Evolutionary conservation across 306 rosid genomes (phyloP), one percentile per base, ranked within the genome.

Genomic region (Rosa chinensis): DNA sequence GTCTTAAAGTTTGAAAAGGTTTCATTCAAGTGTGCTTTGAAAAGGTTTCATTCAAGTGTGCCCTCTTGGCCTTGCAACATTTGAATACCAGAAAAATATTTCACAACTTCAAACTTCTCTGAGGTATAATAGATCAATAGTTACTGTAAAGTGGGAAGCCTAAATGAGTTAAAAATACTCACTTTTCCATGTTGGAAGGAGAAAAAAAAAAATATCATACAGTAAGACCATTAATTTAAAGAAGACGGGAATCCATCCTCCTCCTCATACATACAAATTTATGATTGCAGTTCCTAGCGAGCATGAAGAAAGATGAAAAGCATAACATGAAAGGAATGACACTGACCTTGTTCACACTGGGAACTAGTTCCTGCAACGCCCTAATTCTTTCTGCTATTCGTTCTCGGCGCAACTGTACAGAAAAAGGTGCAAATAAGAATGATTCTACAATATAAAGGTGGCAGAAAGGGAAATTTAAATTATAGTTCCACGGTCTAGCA

Each of bases 341-440:
- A 76, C 72, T 70, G 72, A 91, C 99, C 98, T 95, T 93, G 82
- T 95, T 95, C 74, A 91, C 98, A 75, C 98, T 91, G 14, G 99
- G 98, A 87, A 93, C 98, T 77, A 95, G 89, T 64, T 95, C 99
- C 84, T 95, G 99, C 85, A 95, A 88, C 28, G 98, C 98, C 88
- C 99, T 88, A 74, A 95, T 93, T 86, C 99, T 92, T 84, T 95
- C 99, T 2, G 99, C 98, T 82, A 95, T 95, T 86, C 96, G 93
- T 84, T 95, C 99, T 76, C 99, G 88, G 76, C 99, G 98, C 87
- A 95, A 87, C 99, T 95, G 87, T 53, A 88, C 67, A 63, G 72
- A 66, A 74, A 32, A 39, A 44, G 52, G 48, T 17, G 74, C 77
- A 78, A 81, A 45, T 5, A 18, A 77, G 50, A 23, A 47, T 72